Evolutionary conservation across 768 basidiomycete genomes (phyloP).

Genomic region (Boletus sp.): DNA sequence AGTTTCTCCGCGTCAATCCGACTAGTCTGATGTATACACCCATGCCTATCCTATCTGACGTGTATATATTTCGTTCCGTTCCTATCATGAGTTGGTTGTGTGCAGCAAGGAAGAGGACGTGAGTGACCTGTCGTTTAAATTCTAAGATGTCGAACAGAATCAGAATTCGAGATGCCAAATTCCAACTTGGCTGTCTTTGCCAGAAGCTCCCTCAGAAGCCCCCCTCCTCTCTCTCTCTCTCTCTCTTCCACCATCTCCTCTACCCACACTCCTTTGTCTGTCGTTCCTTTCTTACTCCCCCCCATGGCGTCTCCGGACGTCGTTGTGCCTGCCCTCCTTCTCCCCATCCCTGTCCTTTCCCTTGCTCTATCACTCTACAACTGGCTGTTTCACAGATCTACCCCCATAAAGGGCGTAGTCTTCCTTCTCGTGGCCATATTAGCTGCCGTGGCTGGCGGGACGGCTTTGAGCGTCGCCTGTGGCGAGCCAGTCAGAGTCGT

Average conservation of each 20-base stretch:
- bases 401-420: constrained; percentile 1
- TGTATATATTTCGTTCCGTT: background rate
- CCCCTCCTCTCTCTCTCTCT: background rate
- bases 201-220: constrained; percentile 1
- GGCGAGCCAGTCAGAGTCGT: constrained; percentile 13
- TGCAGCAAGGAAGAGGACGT: background rate
- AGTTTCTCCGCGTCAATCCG: background rate
- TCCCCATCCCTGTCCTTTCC: constrained; percentile 23
- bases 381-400: constrained; percentile 6
- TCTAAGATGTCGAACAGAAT: constrained; percentile 10
- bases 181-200: background rate
- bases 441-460: constrained; percentile 22
- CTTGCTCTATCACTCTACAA: constrained; percentile 10
- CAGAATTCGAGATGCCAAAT: constrained; percentile 21
- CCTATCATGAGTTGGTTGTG: background rate
- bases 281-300: constrained; percentile 11
- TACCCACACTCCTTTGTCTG: constrained; percentile 15
- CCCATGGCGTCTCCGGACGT: constrained; percentile 25
- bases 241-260: background rate
- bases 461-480: constrained; percentile 16
- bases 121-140: constrained; percentile 9
- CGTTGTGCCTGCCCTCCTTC: constrained; percentile 26
- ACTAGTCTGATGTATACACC: background rate
- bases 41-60: background rate
- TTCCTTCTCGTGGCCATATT: constrained; percentile 23